Base-by-base conservation (phyloP, 129 eudicot genomes). In the Glebionis coronaria region DNA sequence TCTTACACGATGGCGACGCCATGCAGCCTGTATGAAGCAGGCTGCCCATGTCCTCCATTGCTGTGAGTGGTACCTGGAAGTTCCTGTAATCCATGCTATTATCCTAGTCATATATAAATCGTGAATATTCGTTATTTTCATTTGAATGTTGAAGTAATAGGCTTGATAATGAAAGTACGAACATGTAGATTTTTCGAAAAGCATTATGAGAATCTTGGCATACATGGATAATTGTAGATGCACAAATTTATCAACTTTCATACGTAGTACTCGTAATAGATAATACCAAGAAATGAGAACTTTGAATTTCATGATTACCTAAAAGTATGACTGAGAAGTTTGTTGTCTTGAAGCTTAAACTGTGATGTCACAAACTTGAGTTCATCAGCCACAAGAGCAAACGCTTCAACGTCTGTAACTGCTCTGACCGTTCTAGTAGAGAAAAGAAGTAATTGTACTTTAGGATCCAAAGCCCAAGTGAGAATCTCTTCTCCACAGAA, bases 1-100 rank as follows among this genome's bases (percentile, higher is more conserved):
- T n/a, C 73, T 60, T 73, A 56, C 76, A 42, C 81, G 65, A 61
- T 82, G 65, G 9, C 71, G 47, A 11, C 82, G 86, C 97, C 97
- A 84, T 13, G 83, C 85, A 65, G 73, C 63, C 66, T 90, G 97
- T 82, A 90, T 87, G 61, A 38, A 80, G 76, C 85, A 76, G 9
- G 91, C 95, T n/a, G 83, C 91, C 95, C 91, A 87, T 70, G 85
- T 75, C 70, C 87, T 84, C 95, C 95, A 90, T 65, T 84, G 95
- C 35, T 73, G 87, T 28, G 97, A 90, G 76, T 76, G 68, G 75
- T 46, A 76, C 84, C 97, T 90, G 82, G 63, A 71, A 31, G 38
- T 2, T 4, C 40, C 51, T 51, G 44, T 12, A 67, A 25, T 52
- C 44, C 21, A 46, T 45, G 40, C 12, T 64, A 5, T 65, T 65